A percentile compares a stretch with the other conserved stretches of the same genome.
phyloP scores from a whole-genome alignment of 2,329 filamentous ascomycete genomes.

The Paracamarosporium sp. region DNA sequence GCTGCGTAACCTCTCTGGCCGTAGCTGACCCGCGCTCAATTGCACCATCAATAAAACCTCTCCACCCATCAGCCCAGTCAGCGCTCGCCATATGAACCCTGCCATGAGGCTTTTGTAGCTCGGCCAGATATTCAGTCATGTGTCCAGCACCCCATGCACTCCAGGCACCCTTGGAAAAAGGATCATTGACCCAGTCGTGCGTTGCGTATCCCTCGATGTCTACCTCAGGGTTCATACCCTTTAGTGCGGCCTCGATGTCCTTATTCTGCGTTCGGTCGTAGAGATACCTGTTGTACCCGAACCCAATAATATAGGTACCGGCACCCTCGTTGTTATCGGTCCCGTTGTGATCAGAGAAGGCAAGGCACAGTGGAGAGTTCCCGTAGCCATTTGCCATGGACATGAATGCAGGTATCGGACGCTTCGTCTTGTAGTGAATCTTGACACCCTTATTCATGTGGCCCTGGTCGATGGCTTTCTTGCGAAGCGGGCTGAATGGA shows the following conservation, averaged over 20 bases:
- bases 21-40: slow-evolving; percentile 32
- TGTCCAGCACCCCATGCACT: slow-evolving; percentile 19
- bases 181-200: slow-evolving; percentile 40
- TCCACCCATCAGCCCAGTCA: slow-evolving; percentile 45
- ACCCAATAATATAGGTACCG: not conserved
- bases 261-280: not conserved
- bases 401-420: not conserved
- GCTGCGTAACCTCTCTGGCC: too few relatives aligned
- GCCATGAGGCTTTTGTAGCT: slow-evolving; percentile 33
- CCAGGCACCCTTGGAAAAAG: slow-evolving; percentile 37
- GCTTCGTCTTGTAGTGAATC: slow-evolving; percentile 20
- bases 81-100: slow-evolving; percentile 39
- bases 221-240: not conserved
- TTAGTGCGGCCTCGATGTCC: not conserved
- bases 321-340: not conserved
- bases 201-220: slow-evolving; percentile 15
- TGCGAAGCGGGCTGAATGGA: slow-evolving; percentile 26
- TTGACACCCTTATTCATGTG: slow-evolving; percentile 40
- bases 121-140: slow-evolving; percentile 25
- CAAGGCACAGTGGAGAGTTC: not conserved
- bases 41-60: slow-evolving; percentile 45
- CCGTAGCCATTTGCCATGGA: not conserved
- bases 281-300: not conserved
- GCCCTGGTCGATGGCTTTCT: slow-evolving; percentile 27
- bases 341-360: not conserved